Conservation (phyloP, 768 basidiomycete species). For the Russula ochroleuca region DNA sequence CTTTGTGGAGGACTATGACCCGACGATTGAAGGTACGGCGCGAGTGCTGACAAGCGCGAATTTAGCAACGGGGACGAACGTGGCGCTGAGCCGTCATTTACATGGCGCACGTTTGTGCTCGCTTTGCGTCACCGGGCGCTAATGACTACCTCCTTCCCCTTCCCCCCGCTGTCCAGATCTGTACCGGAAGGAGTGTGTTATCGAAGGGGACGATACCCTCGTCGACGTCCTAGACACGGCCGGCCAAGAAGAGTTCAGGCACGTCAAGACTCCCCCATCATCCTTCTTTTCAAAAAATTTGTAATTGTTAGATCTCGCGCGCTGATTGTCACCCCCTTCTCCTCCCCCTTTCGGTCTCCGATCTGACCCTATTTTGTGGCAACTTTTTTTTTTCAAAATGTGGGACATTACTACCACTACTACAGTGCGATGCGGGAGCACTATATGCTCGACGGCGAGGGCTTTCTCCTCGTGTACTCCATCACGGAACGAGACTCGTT, state of each 20-base stretch:
- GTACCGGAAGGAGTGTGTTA: conserved; percentile 93
- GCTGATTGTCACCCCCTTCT: not conserved
- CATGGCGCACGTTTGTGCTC: conserved; percentile 12
- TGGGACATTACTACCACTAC: conserved; percentile 7
- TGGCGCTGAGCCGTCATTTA: not conserved
- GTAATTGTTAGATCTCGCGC: not conserved
- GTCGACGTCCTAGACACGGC: conserved; percentile 96
- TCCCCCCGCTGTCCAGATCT: conserved; percentile 58
- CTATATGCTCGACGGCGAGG: conserved; percentile 97
- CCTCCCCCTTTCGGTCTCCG: not conserved
- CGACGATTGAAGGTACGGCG: conserved; percentile 80
- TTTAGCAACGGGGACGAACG: conserved; percentile 4
- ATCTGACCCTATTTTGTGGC: not conserved
- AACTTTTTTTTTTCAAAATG: not conserved
- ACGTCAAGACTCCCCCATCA: conserved; percentile 32
- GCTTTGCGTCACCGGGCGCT: conserved; percentile 22
- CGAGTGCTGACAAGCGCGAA: not conserved
- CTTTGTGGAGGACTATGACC: conserved; percentile 90
- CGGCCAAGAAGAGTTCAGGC: conserved; percentile 98
- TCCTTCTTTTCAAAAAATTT: not conserved
- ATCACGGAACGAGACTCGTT: conserved; percentile 98
- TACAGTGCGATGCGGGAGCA: conserved; percentile 95
- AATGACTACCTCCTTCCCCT: not conserved
- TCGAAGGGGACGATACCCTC: conserved; percentile 95
- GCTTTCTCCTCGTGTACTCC: conserved; percentile 95